Conservation (phyloP, 192 early-diverging fungal genomes). For the Coemansia sp. region DNA sequence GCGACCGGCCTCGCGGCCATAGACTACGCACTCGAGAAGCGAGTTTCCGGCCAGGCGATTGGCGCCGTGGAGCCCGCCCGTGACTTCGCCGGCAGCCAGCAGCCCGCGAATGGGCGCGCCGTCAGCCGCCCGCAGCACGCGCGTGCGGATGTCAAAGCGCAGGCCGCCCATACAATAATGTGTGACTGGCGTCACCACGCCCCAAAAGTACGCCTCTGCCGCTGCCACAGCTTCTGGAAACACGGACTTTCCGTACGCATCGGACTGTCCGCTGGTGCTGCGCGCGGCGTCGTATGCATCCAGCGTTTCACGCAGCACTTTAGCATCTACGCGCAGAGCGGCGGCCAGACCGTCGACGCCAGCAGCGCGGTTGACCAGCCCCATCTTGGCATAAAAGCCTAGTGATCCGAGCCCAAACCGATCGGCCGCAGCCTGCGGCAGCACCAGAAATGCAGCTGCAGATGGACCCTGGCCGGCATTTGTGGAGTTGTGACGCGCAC, state of each 20-base stretch:
- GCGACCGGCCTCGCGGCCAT: constrained; percentile 86
- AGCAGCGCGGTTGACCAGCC: constrained; percentile 29
- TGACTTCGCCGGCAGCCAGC: constrained; percentile 90
- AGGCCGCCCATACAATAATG: constrained; percentile 85
- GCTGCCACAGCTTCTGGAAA: constrained; percentile 59
- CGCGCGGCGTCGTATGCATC: constrained; percentile 62
- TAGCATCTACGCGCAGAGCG: constrained; percentile 54
- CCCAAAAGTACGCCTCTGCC: constrained; percentile 61
- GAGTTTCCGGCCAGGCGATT: constrained; percentile 95
- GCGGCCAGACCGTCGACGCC: constrained; percentile 16
- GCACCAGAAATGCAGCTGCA: constrained; percentile 44
- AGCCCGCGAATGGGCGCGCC: constrained; percentile 74
- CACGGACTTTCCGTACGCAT: constrained; percentile 70
- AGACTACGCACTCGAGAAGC: constrained; percentile 93
- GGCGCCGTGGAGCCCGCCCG: constrained; percentile 94
- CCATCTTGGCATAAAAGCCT: constrained; percentile 51
- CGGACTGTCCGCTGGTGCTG: constrained; percentile 52
- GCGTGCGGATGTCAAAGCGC: constrained; percentile 30
- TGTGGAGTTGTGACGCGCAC: constrained; percentile 8
- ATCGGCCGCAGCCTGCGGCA: constrained; percentile 44
- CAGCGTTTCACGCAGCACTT: constrained; percentile 19
- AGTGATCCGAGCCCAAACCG: constrained; percentile 46
- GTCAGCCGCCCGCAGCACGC: constrained; percentile 36
- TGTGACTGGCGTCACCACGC: constrained; percentile 73
- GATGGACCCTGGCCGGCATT: constrained; percentile 1